phyloP scores from a whole-genome alignment of 805 yeast species.

The Hagleromyces aurorensis region DNA sequence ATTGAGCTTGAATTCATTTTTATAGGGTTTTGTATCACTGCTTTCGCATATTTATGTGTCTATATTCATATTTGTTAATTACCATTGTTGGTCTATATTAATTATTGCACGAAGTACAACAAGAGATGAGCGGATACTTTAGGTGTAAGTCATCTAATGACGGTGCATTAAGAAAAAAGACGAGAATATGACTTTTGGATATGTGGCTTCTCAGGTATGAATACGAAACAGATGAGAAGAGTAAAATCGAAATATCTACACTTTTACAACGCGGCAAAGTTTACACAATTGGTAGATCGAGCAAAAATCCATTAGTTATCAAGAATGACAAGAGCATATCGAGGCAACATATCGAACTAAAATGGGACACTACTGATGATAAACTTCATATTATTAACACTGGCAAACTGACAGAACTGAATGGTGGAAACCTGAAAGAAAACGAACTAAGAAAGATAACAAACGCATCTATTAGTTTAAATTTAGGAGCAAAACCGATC shows the following conservation, averaged over 20 bases:
- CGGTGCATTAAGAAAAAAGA: too few species aligned
- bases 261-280: slow-evolving; percentile 9
- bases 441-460: not conserved
- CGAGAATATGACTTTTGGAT: too few species aligned
- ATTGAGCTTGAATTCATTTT: too few species aligned
- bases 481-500: slow-evolving; percentile 23
- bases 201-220: slow-evolving; percentile 25
- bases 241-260: slow-evolving; percentile 8
- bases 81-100: too few species aligned
- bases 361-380: slow-evolving; percentile 11
- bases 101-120: too few species aligned
- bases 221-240: slow-evolving; percentile 17
- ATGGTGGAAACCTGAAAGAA: slow-evolving; percentile 12
- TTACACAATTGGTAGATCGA: slow-evolving; percentile 27
- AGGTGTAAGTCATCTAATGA: too few species aligned
- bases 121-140: too few species aligned
- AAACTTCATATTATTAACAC: slow-evolving; percentile 10
- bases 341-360: slow-evolving; percentile 21
- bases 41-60: too few species aligned
- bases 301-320: slow-evolving; percentile 21
- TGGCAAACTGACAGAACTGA: slow-evolving; percentile 26
- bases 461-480: slow-evolving; percentile 2
- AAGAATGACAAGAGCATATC: slow-evolving; percentile 31
- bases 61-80: too few species aligned
- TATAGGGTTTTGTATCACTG: too few species aligned